phyloP scores from a whole-genome alignment of 768 basidiomycete species.

The Agaricus blazei region DNA sequence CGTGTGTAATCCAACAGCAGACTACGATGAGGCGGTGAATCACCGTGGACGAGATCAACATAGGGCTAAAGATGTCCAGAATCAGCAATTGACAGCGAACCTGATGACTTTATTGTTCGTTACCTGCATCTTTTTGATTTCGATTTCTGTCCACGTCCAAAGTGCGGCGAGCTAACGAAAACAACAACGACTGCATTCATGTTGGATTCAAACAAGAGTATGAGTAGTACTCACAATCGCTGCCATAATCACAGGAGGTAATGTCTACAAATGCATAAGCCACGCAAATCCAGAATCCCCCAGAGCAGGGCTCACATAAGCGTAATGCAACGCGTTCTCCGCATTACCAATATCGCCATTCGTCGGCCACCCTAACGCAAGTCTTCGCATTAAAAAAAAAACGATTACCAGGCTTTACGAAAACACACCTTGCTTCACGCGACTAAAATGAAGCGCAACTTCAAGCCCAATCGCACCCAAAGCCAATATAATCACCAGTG shows the following conservation, averaged over 20 bases:
- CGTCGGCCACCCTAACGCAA: slow-evolving; percentile 38
- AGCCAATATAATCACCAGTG: slow-evolving; percentile 33
- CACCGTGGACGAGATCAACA: slow-evolving; percentile 51
- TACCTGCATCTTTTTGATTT: slow-evolving; percentile 55
- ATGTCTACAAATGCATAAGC: slow-evolving; percentile 31
- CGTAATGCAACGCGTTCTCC: slow-evolving; percentile 42
- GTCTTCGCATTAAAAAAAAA: not conserved
- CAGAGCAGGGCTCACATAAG: slow-evolving; percentile 35
- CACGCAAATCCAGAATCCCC: no score
- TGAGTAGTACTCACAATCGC: slow-evolving; percentile 30
- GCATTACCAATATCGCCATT: slow-evolving; percentile 24
- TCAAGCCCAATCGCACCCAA: slow-evolving; percentile 39
- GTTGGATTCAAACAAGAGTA: not conserved
- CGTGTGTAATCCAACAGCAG: slow-evolving; percentile 52
- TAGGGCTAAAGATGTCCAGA: slow-evolving; percentile 35
- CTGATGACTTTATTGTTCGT: not conserved
- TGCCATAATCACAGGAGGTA: slow-evolving; percentile 47
- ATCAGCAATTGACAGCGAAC: not conserved
- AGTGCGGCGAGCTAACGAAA: slow-evolving; percentile 35
- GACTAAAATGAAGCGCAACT: slow-evolving; percentile 40
- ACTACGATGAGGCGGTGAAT: slow-evolving; percentile 47
- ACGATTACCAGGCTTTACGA: not conserved
- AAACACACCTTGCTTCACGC: slow-evolving; percentile 36
- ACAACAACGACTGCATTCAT: not conserved
- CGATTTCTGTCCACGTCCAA: slow-evolving; percentile 55